Percentiles rank a stretch among this genome's conserved stretches.
Conservation (phyloP, 345 rosid genomes). For the Eucalyptus coolabah region DNA sequence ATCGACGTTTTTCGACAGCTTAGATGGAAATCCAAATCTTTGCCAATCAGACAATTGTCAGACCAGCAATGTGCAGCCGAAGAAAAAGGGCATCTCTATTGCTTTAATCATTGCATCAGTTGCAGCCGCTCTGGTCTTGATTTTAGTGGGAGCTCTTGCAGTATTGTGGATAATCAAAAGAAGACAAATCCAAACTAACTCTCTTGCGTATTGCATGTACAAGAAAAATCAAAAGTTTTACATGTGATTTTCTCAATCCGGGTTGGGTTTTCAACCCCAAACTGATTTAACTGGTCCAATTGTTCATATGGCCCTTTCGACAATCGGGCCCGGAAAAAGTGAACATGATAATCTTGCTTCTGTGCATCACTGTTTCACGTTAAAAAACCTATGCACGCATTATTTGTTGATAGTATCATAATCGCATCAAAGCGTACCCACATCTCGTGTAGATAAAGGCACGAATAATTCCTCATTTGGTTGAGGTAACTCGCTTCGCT, state of each 20-base stretch:
- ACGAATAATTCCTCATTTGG: neutral
- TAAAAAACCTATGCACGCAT: neutral
- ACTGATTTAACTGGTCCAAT: neutral
- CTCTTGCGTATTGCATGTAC: neutral
- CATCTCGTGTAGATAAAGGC: neutral
- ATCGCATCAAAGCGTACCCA: neutral
- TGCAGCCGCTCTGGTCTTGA: constrained; percentile 4
- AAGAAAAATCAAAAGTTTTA: neutral
- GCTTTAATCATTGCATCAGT: constrained; percentile 17
- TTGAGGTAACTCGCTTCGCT: too few relatives aligned
- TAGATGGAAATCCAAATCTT: constrained; percentile 27
- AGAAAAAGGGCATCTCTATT: constrained; percentile 6
- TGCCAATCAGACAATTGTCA: neutral
- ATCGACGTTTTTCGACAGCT: neutral
- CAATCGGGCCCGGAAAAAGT: neutral
- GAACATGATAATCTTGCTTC: neutral
- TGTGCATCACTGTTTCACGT: neutral
- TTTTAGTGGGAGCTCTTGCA: neutral
- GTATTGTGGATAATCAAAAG: constrained; percentile 5
- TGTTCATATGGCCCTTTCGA: neutral
- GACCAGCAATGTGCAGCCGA: neutral
- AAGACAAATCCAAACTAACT: neutral
- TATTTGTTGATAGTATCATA: neutral
- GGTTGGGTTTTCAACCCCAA: neutral
- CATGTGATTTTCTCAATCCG: neutral